Evolutionary conservation across 2,329 filamentous ascomycete species (phyloP).

Genomic region (Ophiocordyceps polyrhachis-furcata): DNA sequence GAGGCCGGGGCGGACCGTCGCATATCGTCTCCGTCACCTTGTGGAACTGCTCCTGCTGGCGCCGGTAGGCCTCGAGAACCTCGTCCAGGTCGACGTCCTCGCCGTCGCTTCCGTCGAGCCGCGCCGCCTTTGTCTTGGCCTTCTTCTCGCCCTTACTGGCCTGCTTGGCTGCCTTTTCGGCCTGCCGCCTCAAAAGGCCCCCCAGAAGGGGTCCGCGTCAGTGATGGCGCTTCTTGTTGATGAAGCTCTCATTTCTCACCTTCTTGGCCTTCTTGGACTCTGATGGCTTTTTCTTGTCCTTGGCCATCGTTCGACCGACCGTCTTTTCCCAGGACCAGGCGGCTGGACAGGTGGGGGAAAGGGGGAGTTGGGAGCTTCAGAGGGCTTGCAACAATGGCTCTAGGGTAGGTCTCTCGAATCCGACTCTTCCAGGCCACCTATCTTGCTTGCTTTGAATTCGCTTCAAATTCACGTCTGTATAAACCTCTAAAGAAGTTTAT

Average conservation of each 20-base stretch:
- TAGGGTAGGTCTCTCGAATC: no score
- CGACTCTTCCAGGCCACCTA: no score
- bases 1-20: constrained; percentile 53
- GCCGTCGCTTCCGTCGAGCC: constrained; percentile 64
- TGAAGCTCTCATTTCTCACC: constrained; percentile 9
- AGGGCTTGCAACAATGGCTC: not conserved
- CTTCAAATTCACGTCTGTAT: no score
- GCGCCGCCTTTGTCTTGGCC: constrained; percentile 49
- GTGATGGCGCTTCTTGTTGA: not conserved
- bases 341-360: not conserved
- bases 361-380: not conserved
- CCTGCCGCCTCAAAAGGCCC: constrained; percentile 12
- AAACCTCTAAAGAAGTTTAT: no score
- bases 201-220: not conserved
- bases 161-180: constrained; percentile 57
- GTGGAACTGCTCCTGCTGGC: constrained; percentile 81
- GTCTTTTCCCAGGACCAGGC: not conserved
- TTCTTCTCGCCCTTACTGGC: constrained; percentile 84
- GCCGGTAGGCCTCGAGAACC: constrained; percentile 82
- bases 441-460: no score
- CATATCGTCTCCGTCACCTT: constrained; percentile 73
- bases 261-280: constrained; percentile 33
- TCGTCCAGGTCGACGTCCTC: constrained; percentile 88
- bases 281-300: constrained; percentile 31
- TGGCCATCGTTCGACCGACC: constrained; percentile 21